Evolutionary conservation across 345 rosid genomes (phyloP), one percentile per base, ranked within the genome.

Genomic region (Aquilaria sinensis): DNA sequence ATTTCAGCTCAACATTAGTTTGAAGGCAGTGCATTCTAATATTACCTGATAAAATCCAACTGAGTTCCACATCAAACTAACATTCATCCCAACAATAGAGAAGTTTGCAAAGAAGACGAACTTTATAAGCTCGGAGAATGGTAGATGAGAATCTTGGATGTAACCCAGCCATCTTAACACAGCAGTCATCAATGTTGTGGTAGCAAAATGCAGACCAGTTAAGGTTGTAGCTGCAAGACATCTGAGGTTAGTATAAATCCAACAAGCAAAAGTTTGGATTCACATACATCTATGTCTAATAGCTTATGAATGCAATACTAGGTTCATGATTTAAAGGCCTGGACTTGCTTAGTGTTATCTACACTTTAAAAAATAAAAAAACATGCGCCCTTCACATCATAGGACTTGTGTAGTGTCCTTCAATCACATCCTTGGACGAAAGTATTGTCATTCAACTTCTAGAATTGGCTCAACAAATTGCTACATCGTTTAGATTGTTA

Each of bases 21-120:
- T 6, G 37, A 53, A 51, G 43, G 12, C 5, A 63, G 52, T 31
- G 48, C 23, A 49, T 58, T 51, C 10, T 47, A 52, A 2, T 49
- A 63, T 58, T 56, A 92, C 98, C 98, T 92, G 98, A 80, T 92
- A 92, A 75, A 92, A 92, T 29, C 98, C 98, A 33, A 93, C 99
- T 31, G 97, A 93, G 77, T 93, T 93, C 97, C 96, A 93, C 98
- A 93, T 88, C 56, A 93, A 78, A 76, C 97, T 93, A 51, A 93
- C 96, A 57, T 93, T 93, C 99, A 93, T 93, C 74, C 99, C 99
- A 78, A 93, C 99, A 16, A 93, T 90, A 6, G 99, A 93, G 75
- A 86, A 90, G 73, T 93, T 93, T 6, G 96, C 97, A 70, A 88
- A 85, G 31, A 90, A 9, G 69, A 93, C 81, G 58, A 93, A 93